Evolutionary conservation across 2,329 filamentous ascomycete genomes (phyloP).

Genomic region (Cladophialophora chaetospira): DNA sequence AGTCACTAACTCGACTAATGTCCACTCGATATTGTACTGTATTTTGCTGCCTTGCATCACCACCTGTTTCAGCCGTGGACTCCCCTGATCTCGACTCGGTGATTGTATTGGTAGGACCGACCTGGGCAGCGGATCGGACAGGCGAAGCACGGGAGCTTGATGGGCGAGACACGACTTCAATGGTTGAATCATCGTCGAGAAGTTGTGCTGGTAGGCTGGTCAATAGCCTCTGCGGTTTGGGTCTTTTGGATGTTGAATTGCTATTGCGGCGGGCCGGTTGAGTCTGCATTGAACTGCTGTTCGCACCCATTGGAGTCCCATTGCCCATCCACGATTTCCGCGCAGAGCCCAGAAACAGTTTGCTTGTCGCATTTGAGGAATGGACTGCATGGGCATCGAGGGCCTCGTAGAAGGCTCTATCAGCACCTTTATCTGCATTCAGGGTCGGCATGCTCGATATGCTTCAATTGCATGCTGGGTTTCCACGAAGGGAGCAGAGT

Average conservation of each 20-base stretch:
- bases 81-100: not conserved
- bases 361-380: conserved; percentile 44
- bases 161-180: not conserved
- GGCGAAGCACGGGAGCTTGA: not conserved
- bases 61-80: not conserved
- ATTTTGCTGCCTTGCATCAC: not conserved
- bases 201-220: not conserved
- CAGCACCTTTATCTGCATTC: not conserved
- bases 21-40: not conserved
- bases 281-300: not conserved
- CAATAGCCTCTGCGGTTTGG: not conserved
- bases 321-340: conserved; percentile 44
- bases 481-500: not conserved
- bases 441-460: not conserved
- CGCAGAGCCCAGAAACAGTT: conserved; percentile 42
- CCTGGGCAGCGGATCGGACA: too few species aligned
- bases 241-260: not conserved
- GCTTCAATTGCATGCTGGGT: not conserved
- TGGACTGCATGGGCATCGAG: not conserved
- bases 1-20: too few species aligned
- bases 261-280: not conserved
- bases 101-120: not conserved
- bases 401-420: too few species aligned
- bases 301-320: not conserved
- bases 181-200: not conserved